Evolutionary conservation across 148 eudicot species (phyloP).

Genomic region (Fallopia convolvulus): DNA sequence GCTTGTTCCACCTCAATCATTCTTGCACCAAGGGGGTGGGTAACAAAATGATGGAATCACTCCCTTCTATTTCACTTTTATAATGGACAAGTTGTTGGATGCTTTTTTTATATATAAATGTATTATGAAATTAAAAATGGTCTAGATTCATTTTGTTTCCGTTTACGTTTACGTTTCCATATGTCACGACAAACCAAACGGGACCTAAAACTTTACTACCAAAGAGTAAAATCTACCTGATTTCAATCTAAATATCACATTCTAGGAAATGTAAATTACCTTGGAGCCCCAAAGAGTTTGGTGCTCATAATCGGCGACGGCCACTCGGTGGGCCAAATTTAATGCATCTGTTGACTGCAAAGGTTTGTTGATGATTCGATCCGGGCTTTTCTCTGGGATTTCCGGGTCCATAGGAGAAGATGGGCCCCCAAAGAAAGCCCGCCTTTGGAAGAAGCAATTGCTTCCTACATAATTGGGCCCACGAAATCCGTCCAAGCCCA

Average conservation of each 20-base stretch:
- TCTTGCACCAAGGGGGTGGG: too few species aligned
- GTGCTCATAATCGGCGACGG: constrained; percentile 27
- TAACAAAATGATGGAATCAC: too few species aligned
- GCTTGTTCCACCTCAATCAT: too few species aligned
- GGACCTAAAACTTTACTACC: not conserved
- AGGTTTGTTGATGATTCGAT: constrained; percentile 10
- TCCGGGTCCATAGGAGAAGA: constrained; percentile 21
- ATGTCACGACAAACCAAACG: too few species aligned
- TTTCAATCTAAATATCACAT: too few species aligned
- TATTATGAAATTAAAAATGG: too few species aligned
- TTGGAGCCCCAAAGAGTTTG: constrained; percentile 37
- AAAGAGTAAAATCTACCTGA: not conserved
- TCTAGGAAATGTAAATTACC: constrained; percentile 13
- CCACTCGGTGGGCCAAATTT: constrained; percentile 29
- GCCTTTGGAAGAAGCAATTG: constrained; percentile 57
- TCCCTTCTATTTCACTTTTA: too few species aligned
- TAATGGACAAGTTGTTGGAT: too few species aligned
- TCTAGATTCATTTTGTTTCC: too few species aligned
- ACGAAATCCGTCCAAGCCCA: constrained; percentile 60
- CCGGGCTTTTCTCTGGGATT: constrained; percentile 21
- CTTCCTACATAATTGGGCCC: constrained; percentile 78
- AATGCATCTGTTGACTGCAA: constrained; percentile 21
- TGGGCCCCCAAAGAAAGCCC: constrained; percentile 48
- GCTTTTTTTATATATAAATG: too few species aligned
- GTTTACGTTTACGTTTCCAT: too few species aligned